Evolutionary conservation across 2,329 filamentous ascomycete species (phyloP), one percentile per base, ranked within the genome.

Genomic region (Colletotrichum euphorbiae): DNA sequence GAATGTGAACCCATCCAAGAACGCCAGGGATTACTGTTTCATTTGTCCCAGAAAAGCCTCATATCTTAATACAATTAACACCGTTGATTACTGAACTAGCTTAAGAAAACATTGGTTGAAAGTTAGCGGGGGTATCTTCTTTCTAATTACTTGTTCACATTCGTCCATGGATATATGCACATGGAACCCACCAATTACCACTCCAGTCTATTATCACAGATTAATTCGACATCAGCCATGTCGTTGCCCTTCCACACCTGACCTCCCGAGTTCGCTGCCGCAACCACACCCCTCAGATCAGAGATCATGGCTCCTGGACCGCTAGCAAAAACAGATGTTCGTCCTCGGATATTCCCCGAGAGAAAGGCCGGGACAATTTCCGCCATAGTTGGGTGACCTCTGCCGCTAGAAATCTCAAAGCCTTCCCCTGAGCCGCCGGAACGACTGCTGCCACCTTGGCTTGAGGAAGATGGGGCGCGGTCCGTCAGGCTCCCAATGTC

Each of bases 201-300:
- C 73, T 87, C 86, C 62, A 90, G 74, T 52, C 89, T 81, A 76
- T 90, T 87, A 76, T 91, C 89, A 73, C 85, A 89, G 36, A 86
- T 77, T 43, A 90, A 77, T 60, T 79, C 76, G 1, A 91, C 87
- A 73, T 89, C 83, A 57, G 80, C 85, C 43, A 81, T 80, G 71
- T 84, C 83, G n/a, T 89, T 80, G 0, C 88, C 87, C 61, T 76
- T 84, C 88, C 87, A 90, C 9, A 90, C 87, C 70, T 80, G 83
- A 0, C 73, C 71, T 0, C 82, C 84, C 7, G 81, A 81, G 75
- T 90, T 90, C 45, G 81, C 82, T 7, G 72, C 72, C 1, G 88
- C 87, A 4, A 90, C 86, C 2, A 83, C 83, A 4, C 69, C 76
- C 28, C 89, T 79, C 65, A 91, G 72, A 61, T 89, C 87, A n/a